Evolutionary conservation across 306 rosid genomes (phyloP).

Genomic region (Malus sylvestris): DNA sequence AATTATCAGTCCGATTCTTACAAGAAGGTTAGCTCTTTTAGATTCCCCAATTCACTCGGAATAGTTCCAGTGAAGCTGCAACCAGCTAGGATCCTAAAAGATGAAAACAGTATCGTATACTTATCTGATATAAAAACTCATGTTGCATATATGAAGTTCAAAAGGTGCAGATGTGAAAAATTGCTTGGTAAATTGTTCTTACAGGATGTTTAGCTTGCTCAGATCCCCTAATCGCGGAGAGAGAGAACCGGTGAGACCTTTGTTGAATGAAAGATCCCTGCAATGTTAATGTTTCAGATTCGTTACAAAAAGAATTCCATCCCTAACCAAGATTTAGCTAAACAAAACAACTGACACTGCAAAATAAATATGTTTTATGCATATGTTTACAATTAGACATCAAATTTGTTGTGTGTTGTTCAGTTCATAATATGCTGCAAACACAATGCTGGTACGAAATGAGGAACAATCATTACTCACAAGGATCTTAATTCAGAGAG

Average conservation of each 20-base stretch:
- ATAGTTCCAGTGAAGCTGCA: slow-evolving; percentile 77
- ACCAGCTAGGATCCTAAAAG: slow-evolving; percentile 80
- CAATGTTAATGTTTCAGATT: slow-evolving; percentile 15
- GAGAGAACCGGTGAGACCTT: slow-evolving; percentile 47
- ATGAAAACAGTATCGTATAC: slow-evolving; percentile 2
- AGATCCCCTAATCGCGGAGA: slow-evolving; percentile 46
- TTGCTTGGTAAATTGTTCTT: slow-evolving; percentile 29
- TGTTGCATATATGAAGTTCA: background rate
- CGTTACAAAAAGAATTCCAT: background rate
- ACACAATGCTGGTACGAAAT: background rate
- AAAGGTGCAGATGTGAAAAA: slow-evolving; percentile 1
- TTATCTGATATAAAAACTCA: background rate
- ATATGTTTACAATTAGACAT: background rate
- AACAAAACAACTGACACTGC: background rate
- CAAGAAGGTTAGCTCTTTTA: slow-evolving; percentile 69
- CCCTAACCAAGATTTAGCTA: slow-evolving; percentile 8
- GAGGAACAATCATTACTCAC: slow-evolving; percentile 36
- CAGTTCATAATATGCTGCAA: background rate
- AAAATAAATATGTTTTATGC: background rate
- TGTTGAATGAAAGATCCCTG: slow-evolving; percentile 74
- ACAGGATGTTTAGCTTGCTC: slow-evolving; percentile 62
- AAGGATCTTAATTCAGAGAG: slow-evolving; percentile 61
- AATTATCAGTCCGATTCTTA: slow-evolving; percentile 29
- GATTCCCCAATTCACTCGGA: slow-evolving; percentile 77
- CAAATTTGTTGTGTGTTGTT: background rate